Base-by-base conservation (phyloP, 345 rosid species). In the Citrus glauca region DNA sequence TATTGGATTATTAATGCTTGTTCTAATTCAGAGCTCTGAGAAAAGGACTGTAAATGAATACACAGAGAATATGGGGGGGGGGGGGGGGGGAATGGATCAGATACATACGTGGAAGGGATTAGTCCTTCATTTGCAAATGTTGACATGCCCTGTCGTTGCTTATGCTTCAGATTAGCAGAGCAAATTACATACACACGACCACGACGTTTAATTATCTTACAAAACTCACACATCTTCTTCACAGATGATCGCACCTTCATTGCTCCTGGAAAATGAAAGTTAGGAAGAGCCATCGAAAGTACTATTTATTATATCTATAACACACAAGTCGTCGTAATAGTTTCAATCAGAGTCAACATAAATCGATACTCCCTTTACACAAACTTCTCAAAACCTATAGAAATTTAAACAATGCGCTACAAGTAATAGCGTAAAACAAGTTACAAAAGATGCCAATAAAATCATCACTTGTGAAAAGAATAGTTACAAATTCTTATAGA, bases 181-280 rank as follows among this genome's bases (percentile, higher is more conserved):
- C 98, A 96, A 3, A 90, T 77, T 9, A 94, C 91, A 72, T 88
- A 92, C 0, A 94, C 92, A 50, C 95, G 93, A 66, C 99, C 98
- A 28, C 97, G 92, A 10, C 97, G 97, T 81, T 94, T 94, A 71
- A 94, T 86, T 9, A 94, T 90, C 84, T 82, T 90, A 79, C 98
- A 96, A 66, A 91, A 96, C 85, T 96, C 97, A 71, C 98, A 92
- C 97, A 94, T 83, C 90, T 94, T 96, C 89, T 96, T 96, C 88
- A 94, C 95, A 8, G 97, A 96, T 19, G 98, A 91, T 32, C 98
- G 85, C 71, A 94, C 97, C 97, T 96, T 96, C 99, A 87, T 89
- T 53, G 81, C 45, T 78, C 64, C 89, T 87, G 81, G 81, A 25
- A 75, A 30, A 82, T 70, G 28, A 66, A 64, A 62, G 20, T 20